Base-by-base conservation (phyloP, 305 asterid genomes). In the Lippia alba region DNA sequence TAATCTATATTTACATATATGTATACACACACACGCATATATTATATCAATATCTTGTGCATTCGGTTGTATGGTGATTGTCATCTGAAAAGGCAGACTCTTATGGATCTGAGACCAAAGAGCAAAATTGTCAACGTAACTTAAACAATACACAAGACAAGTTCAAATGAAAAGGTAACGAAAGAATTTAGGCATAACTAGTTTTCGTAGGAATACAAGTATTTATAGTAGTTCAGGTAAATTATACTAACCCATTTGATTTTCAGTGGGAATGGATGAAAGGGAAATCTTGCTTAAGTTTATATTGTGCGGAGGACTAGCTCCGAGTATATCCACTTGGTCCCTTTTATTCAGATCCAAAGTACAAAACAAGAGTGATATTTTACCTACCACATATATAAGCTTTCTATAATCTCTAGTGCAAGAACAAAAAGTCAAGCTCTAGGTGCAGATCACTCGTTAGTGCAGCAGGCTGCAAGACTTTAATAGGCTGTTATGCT, bases 391-490 rank as follows among this genome's bases (percentile, higher is more conserved):
- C 30, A 18, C 48, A 68, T 62, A 24, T 24, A 66, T 24, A 50
- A 58, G 20, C 40, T 36, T 30, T 45, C 24, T 36, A n/a, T 51
- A 14, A 20, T 74, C 30, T 32, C 59, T 50, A 14, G 16, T 50
- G 71, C 45, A 55, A 30, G 24, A 56, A 19, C 20, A 48, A 19
- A n/a, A 36, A 69, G 36, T 46, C 55, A 16, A 62, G 70, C 70
- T 39, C 7, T 15, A 24, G 64, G 20, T 40, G 17, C 39, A 40
- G 41, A 32, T 5, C 66, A 56, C 45, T 17, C 30, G 30, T 24
- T 24, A 24, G 30, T 24, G 3, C 30, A 9, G 33, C 15, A 64
- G 45, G 53, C 46, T 18, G 58, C 58, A 46, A 58, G 50, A 33
- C 39, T 16, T 45, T 36, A 24, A 24, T 24, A 24, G 30, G 30